Evolutionary conservation across 768 basidiomycete species (phyloP).

Genomic region (Agrocybe praecox): DNA sequence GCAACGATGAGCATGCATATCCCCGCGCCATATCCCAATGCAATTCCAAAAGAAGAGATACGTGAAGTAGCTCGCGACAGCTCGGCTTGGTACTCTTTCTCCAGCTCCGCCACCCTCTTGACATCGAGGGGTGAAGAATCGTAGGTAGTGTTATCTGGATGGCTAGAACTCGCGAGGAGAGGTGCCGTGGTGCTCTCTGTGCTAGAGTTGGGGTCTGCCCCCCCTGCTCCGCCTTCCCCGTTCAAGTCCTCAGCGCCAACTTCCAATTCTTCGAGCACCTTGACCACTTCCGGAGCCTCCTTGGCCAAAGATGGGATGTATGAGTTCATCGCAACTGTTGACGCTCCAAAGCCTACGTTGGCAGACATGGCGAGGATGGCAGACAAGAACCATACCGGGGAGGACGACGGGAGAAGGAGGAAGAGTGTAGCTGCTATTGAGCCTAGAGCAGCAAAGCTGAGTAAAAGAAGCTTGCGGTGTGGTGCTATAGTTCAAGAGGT

Average conservation of each 20-base stretch:
- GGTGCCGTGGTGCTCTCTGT: not conserved
- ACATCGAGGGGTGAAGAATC: no score
- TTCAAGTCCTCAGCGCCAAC: not conserved
- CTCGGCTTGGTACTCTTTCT: slow-evolving; percentile 49
- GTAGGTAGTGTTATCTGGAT: not conserved
- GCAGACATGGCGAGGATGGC: slow-evolving; percentile 74
- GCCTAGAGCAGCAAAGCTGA: slow-evolving; percentile 74
- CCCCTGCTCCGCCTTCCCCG: not conserved
- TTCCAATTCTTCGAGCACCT: slow-evolving; percentile 33
- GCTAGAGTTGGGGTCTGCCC: not conserved
- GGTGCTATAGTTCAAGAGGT: slow-evolving; percentile 36
- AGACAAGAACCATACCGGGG: slow-evolving; percentile 67
- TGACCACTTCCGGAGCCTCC: slow-evolving; percentile 60
- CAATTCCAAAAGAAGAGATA: slow-evolving; percentile 85
- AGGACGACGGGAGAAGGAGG: slow-evolving; percentile 71
- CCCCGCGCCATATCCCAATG: slow-evolving; percentile 84
- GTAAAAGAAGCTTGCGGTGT: slow-evolving; percentile 77
- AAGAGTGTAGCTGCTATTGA: slow-evolving; percentile 70
- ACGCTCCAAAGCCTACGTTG: slow-evolving; percentile 86
- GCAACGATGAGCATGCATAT: slow-evolving; percentile 75
- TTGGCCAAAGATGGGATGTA: slow-evolving; percentile 80
- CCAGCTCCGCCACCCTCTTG: slow-evolving; percentile 21
- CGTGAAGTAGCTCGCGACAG: slow-evolving; percentile 78
- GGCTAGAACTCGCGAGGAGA: slow-evolving; percentile 30
- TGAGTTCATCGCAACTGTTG: slow-evolving; percentile 87